Base-by-base conservation (phyloP, 495 filamentous ascomycete genomes). In the Cercophora sp. region DNA sequence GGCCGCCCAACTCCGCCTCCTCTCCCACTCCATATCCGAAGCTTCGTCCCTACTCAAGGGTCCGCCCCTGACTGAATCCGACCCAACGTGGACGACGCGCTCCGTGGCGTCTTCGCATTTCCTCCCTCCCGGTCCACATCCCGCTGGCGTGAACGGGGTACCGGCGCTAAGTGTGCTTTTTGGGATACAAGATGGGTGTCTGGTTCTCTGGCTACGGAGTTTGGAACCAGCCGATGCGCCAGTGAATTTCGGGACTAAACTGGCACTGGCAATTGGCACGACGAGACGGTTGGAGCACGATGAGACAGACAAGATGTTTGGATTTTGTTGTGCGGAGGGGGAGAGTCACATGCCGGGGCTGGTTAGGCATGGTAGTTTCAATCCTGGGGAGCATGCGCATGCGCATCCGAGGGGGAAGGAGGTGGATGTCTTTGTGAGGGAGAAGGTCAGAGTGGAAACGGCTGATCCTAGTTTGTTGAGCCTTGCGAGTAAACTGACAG, bases 401-500 rank as follows among this genome's bases (percentile, higher is more conserved):
- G 24, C 48, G 42, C 5, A 24, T 48, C 8, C 39, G 22, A 45
- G 0, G 8, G 54, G 13, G 19, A 52, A 52, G 10, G 37, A 59
- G 32, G 67, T 70, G 15, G 86, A 91, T 39, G 91, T 96, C 0
- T 82, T 78, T 36, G 94, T 98, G 16, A 83, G 79, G 55, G 93
- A 97, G 60, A 96, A 96, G 67, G 80, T 98, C 8, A 79, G 83
- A 24, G 88, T 97, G 5, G 93, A 96, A 71, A 91, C 83, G 51
- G 88, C 91, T 49, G 93, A 98, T 63, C 94, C 93, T 25, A 89
- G 84, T 63, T 57, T 98, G 55, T 80, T 98, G 71, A 82, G 85
- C n/a, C 75, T 91, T 13, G 85, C 88, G 72, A 86, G 89, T 3
- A 98, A 98, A 70, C 67, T 98, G 69, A 84, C 78, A 23, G 89